Base-by-base conservation (phyloP, 305 asterid genomes). In the Solanum hybrid region DNA sequence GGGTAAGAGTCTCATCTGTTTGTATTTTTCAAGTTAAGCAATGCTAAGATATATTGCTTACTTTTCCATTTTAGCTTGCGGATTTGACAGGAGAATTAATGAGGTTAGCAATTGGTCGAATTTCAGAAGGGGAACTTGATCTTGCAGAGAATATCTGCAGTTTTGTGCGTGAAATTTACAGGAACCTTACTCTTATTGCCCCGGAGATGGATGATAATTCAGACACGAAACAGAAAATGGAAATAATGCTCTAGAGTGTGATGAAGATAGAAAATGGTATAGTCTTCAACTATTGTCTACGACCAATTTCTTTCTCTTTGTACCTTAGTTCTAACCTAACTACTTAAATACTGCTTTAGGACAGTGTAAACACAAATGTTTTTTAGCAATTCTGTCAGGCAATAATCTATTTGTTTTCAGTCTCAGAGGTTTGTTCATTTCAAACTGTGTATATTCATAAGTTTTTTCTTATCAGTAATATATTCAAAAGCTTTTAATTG, bases 31-130 rank as follows among this genome's bases (percentile, higher is more conserved):
- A 89, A 76, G 26, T 79, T 79, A 26, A 14, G 71, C 22, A 38
- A 69, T 82, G 27, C 7, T 35, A 17, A 86, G 76, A 14, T n/a
- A 75, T 86, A 60, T 72, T 90, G 27, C 89, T 85, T 11, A 56
- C 34, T 31, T n/a, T 31, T 79, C 42, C 90, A 71, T 79, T 90
- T 86, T 85, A 93, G 94, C 90, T 93, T 88, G 97, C 99, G 4
- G 99, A 97, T 91, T 95, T 97, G 93, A 97, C 99, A 2, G 98
- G 99, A 87, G 99, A 97, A 93, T 92, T 97, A 89, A 95, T 95
- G 97, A 92, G 98, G 92, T 89, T 95, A 91, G 98, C 98, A 7
- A 94, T 95, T 11, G 94, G 98, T 77, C 92, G 97, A 90, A 94
- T 95, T 89, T 95, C 98, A 82, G 98, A 94, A 85, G 98, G 97